These are phyloP conservation scores for Komagataella populi DNA, from an alignment of 805 yeast species.

Conservation along the genomic window DNA sequence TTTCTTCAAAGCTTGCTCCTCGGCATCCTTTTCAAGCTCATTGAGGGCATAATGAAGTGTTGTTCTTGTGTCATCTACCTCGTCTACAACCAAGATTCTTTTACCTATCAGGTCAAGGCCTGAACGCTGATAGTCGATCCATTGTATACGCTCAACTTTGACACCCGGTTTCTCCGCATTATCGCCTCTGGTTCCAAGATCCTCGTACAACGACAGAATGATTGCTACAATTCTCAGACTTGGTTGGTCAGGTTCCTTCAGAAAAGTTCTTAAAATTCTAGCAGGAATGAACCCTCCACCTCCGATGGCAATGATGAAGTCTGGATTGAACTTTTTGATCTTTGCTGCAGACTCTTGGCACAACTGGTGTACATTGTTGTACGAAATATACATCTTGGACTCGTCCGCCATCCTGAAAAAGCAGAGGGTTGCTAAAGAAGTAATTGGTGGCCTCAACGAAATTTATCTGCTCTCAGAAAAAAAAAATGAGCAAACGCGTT, in stretches of 20 bases:
- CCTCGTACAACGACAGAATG: constrained; percentile 85
- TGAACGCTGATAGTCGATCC: constrained; percentile 67
- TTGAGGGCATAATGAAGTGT: constrained; percentile 69
- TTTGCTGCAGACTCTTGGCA: constrained; percentile 35
- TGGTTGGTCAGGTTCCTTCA: constrained; percentile 78
- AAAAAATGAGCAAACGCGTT: neutral
- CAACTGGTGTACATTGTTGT: constrained; percentile 64
- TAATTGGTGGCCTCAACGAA: neutral
- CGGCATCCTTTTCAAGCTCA: constrained; percentile 63
- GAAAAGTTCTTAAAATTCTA: constrained; percentile 83
- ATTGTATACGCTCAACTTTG: constrained; percentile 64
- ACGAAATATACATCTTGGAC: constrained; percentile 58
- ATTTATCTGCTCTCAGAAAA: neutral
- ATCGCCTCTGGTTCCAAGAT: constrained; percentile 46
- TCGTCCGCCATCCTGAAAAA: constrained; percentile 9
- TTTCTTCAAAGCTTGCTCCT: constrained; percentile 37
- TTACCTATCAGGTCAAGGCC: constrained; percentile 52
- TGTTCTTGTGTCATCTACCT: constrained; percentile 79
- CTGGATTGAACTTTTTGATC: constrained; percentile 66
- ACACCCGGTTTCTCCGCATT: constrained; percentile 47
- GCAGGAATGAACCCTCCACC: constrained; percentile 99
- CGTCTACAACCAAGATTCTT: constrained; percentile 64
- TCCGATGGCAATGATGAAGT: constrained; percentile 84
- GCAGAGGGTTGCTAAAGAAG: neutral
- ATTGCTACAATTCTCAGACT: constrained; percentile 92